Conservation (phyloP, 2,329 filamentous ascomycete genomes). For the Stylonectria norvegica region DNA sequence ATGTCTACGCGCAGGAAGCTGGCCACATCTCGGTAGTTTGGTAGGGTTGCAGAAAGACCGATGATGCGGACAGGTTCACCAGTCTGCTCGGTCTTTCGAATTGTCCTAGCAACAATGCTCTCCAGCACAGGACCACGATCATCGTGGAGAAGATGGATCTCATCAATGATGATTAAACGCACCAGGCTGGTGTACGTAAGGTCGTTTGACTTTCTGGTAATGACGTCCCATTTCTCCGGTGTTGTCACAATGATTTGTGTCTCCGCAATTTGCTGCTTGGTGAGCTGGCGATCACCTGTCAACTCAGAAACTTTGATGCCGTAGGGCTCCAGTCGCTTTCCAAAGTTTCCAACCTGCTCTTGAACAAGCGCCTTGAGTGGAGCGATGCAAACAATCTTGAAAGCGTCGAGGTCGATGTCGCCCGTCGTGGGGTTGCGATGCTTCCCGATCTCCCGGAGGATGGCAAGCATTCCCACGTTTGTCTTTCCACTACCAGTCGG, state of each 20-base stretch:
- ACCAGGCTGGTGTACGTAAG: constrained; percentile 97
- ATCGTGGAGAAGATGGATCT: constrained; percentile 96
- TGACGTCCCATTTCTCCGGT: constrained; percentile 98
- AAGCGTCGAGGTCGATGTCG: constrained; percentile 92
- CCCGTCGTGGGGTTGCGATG: constrained; percentile 84
- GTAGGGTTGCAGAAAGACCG: constrained; percentile 89
- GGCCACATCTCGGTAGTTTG: constrained; percentile 94
- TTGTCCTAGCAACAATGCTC: constrained; percentile 92
- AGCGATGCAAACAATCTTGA: constrained; percentile 98
- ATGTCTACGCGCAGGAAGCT: constrained; percentile 90
- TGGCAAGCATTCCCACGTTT: constrained; percentile 96
- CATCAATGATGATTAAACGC: constrained; percentile 91
- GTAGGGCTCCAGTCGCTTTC: constrained; percentile 82
- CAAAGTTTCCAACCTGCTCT: constrained; percentile 97
- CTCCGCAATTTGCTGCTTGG: constrained; percentile 96
- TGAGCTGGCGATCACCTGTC: constrained; percentile 95
- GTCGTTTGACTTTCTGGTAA: constrained; percentile 95
- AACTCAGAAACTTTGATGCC: constrained; percentile 93
- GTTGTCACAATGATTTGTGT: constrained; percentile 98
- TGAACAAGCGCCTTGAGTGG: constrained; percentile 94
- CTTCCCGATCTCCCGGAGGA: constrained; percentile 94
- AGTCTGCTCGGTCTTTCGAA: constrained; percentile 89
- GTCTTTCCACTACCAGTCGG: constrained; percentile 98
- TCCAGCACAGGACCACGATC: constrained; percentile 95
- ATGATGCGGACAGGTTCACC: constrained; percentile 89